phyloP scores from a whole-genome alignment of 768 basidiomycete genomes.

The Gloeostereum incarnatum region DNA sequence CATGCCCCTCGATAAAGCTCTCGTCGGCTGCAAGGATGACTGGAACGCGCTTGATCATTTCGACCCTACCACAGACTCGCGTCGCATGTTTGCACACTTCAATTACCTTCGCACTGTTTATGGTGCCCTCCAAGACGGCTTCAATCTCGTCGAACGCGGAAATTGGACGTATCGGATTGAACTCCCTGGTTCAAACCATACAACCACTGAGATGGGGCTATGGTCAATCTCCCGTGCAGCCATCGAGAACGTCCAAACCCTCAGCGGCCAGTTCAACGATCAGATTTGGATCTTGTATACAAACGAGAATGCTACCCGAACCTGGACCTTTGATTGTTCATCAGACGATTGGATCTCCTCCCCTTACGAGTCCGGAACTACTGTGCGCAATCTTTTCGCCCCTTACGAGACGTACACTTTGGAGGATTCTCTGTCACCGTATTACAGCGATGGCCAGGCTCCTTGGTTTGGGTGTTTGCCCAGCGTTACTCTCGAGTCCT shows the following conservation, averaged over 20 bases:
- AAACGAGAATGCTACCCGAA: conserved; percentile 71
- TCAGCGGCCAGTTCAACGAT: conserved; percentile 50
- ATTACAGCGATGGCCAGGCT: conserved; percentile 42
- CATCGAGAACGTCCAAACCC: conserved; percentile 47
- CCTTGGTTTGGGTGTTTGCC: conserved; percentile 73
- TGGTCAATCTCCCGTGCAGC: conserved; percentile 73
- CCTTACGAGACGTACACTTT: conserved; percentile 80
- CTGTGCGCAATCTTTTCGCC: conserved; percentile 66
- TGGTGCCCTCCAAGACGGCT: conserved; percentile 78
- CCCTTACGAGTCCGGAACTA: conserved; percentile 54
- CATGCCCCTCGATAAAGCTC: conserved; percentile 71
- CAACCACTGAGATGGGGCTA: conserved; percentile 78
- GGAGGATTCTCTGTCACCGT: conserved; percentile 54
- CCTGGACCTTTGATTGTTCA: conserved; percentile 56
- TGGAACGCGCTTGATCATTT: conserved; percentile 95
- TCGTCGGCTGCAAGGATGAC: conserved; percentile 80
- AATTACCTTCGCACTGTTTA: conserved; percentile 60
- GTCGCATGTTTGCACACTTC: conserved; percentile 69
- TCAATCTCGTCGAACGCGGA: conserved; percentile 71
- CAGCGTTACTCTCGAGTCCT: conserved; percentile 57
- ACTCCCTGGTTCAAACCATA: conserved; percentile 78
- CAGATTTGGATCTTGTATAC: conserved; percentile 81
- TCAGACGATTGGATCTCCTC: conserved; percentile 64
- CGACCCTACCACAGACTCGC: conserved; percentile 76
- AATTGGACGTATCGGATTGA: conserved; percentile 78